Conservation (phyloP, 495 filamentous ascomycete genomes). For the Daldinia loculata region DNA sequence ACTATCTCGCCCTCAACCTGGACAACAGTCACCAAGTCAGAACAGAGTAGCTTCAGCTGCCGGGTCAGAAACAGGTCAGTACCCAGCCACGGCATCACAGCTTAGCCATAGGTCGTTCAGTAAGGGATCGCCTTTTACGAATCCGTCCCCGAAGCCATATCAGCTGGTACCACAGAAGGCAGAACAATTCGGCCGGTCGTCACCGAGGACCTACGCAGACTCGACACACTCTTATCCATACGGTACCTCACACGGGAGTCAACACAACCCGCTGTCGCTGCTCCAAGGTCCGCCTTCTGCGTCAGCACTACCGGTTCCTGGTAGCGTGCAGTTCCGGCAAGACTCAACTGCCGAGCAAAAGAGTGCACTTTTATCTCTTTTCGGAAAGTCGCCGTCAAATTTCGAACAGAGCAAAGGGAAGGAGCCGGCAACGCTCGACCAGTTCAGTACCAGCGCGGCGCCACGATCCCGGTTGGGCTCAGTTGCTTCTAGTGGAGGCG, state of each 20-base stretch:
- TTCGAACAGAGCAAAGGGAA: conserved; percentile 58
- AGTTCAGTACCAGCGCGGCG: conserved; percentile 47
- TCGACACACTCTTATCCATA: conserved; percentile 40
- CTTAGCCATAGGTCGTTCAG: conserved; percentile 32
- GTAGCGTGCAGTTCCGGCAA: conserved; percentile 31
- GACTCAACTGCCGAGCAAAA: conserved; percentile 66
- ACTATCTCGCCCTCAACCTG: conserved; percentile 45
- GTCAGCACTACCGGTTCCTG: conserved; percentile 41
- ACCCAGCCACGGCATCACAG: conserved; percentile 28
- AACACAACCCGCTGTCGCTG: conserved; percentile 44
- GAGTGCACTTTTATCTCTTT: conserved; percentile 73
- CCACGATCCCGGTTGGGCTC: conserved; percentile 54
- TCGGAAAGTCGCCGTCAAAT: conserved; percentile 65
- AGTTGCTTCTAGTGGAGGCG: conserved; percentile 53
- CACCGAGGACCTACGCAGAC: conserved; percentile 16
- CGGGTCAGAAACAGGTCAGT: conserved; percentile 10
- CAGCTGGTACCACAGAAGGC: conserved; percentile 27
- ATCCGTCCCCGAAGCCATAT: conserved; percentile 34
- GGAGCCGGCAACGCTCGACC: conserved; percentile 47
- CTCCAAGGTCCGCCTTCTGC: conserved; percentile 47
- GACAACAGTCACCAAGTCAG: conserved; percentile 27
- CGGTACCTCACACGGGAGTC: conserved; percentile 24
- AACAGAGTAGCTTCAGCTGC: conserved; percentile 21
- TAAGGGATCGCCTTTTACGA: conserved; percentile 30
- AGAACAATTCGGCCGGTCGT: conserved; percentile 29